These are phyloP conservation scores for Penicillium sp. DNA, from an alignment of 2,329 filamentous ascomycete genomes.

Conservation along the genomic window DNA sequence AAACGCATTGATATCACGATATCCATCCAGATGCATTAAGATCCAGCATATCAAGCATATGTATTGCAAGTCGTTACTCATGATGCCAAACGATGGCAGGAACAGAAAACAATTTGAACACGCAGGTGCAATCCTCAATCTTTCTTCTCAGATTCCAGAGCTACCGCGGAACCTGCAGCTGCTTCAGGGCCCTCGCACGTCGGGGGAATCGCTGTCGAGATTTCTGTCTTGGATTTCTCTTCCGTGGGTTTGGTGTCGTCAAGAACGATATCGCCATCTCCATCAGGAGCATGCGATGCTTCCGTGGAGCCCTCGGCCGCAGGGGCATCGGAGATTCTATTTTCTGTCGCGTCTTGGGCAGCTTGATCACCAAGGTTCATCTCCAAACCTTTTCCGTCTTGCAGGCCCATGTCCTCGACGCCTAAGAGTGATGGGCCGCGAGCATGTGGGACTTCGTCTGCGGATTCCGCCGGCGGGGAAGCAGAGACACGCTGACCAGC, in stretches of 20 bases:
- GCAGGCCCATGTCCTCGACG: constrained; percentile 78
- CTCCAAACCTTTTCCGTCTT: constrained; percentile 49
- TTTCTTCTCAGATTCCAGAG: constrained; percentile 12
- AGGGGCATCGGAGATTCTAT: not conserved
- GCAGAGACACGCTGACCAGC: constrained; percentile 9
- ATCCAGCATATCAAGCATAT: constrained; percentile 5
- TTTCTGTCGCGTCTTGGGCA: constrained; percentile 3
- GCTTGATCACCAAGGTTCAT: constrained; percentile 32
- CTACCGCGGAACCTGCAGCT: constrained; percentile 2
- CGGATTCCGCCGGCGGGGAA: constrained; percentile 46
- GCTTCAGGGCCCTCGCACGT: constrained; percentile 3
- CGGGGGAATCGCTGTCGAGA: constrained; percentile 2
- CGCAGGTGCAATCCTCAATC: constrained; percentile 3
- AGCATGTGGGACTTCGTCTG: constrained; percentile 68
- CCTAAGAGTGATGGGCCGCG: constrained; percentile 81
- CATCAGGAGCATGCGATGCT: constrained; percentile 13
- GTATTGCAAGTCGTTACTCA: constrained; percentile 23
- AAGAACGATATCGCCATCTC: constrained; percentile 40
- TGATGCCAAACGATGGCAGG: constrained; percentile 17
- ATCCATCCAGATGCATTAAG: constrained; percentile 23
- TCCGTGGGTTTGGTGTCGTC: constrained; percentile 28
- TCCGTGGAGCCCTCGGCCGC: constrained; percentile 10
- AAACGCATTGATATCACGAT: constrained; percentile 1
- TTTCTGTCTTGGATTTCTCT: constrained; percentile 13
- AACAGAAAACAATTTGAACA: constrained; percentile 1